Evolutionary conservation across 2,329 filamentous ascomycete species (phyloP).

Genomic region (Colletotrichum filicis): DNA sequence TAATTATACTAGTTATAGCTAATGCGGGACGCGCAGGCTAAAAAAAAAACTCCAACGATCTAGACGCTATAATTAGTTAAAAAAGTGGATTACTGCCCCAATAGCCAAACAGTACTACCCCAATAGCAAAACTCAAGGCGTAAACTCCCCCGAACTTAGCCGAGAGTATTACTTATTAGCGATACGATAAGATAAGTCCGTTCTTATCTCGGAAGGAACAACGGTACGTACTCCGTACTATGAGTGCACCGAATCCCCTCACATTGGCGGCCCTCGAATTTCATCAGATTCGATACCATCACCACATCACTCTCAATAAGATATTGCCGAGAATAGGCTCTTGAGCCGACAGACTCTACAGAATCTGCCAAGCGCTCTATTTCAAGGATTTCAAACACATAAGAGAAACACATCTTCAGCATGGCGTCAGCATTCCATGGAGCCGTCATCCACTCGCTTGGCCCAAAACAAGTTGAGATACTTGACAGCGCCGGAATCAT

Average conservation of each 20-base stretch:
- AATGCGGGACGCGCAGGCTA: too few relatives aligned
- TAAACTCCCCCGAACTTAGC: background rate
- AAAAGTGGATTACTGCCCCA: too few relatives aligned
- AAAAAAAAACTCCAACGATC: too few relatives aligned
- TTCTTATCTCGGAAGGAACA: background rate
- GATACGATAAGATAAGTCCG: background rate
- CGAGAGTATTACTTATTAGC: background rate
- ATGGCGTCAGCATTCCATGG: constrained; percentile 49
- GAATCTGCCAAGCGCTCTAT: background rate
- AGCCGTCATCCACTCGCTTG: constrained; percentile 53
- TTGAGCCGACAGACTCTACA: background rate
- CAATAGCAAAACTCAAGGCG: too few relatives aligned
- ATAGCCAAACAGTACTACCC: too few relatives aligned
- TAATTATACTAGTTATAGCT: too few relatives aligned
- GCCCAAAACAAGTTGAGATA: constrained; percentile 47
- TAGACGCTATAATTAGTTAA: too few relatives aligned
- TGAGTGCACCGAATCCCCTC: background rate
- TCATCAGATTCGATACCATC: background rate
- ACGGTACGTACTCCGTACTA: background rate
- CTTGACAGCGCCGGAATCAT: constrained; percentile 51
- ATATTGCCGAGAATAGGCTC: background rate
- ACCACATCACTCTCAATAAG: background rate
- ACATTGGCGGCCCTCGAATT: background rate
- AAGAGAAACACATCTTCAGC: background rate
- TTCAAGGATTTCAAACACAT: background rate